These are phyloP conservation scores for Irpex rosettiformis DNA, from an alignment of 1,284 basidiomycete species.

Conservation along the genomic window DNA sequence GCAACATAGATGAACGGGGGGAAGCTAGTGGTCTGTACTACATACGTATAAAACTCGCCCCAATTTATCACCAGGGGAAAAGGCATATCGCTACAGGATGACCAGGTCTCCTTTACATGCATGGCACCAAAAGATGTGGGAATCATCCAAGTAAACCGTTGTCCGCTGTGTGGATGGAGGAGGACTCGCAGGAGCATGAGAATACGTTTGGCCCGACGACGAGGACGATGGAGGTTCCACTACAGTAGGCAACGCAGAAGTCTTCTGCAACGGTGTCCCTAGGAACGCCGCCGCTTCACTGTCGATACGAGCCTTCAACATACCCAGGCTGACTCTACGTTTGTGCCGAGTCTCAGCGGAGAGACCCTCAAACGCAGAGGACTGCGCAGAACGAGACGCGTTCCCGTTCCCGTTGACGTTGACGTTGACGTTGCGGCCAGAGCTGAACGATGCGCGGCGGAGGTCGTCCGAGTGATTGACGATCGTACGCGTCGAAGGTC, in stretches of 20 bases:
- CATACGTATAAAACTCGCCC: too few relatives aligned
- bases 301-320: conserved; percentile 87
- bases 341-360: conserved; percentile 80
- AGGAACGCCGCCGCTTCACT: conserved; percentile 55
- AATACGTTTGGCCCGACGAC: conserved; percentile 9
- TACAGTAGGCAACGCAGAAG: conserved; percentile 27
- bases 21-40: too few relatives aligned
- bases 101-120: conserved; percentile 77
- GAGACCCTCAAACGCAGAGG: conserved; percentile 21
- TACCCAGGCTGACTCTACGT: conserved; percentile 79
- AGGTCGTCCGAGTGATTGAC: conserved; percentile 41
- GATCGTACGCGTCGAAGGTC: conserved; percentile 45
- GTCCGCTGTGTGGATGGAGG: conserved; percentile 29
- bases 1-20: too few relatives aligned
- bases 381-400: conserved; percentile 39
- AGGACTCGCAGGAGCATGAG: too few relatives aligned
- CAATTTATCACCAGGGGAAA: too few relatives aligned
- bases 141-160: conserved; percentile 75
- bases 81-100: conserved; percentile 46
- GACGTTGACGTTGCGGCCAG: conserved; percentile 28
- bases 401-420: conserved; percentile 24
- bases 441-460: conserved; percentile 45
- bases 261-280: conserved; percentile 43
- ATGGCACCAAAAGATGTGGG: conserved; percentile 83
- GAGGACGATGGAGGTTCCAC: conserved; percentile 20